Evolutionary conservation across 148 eudicot genomes (phyloP), one percentile per base, ranked within the genome.

Genomic region (Linanthus parryae): DNA sequence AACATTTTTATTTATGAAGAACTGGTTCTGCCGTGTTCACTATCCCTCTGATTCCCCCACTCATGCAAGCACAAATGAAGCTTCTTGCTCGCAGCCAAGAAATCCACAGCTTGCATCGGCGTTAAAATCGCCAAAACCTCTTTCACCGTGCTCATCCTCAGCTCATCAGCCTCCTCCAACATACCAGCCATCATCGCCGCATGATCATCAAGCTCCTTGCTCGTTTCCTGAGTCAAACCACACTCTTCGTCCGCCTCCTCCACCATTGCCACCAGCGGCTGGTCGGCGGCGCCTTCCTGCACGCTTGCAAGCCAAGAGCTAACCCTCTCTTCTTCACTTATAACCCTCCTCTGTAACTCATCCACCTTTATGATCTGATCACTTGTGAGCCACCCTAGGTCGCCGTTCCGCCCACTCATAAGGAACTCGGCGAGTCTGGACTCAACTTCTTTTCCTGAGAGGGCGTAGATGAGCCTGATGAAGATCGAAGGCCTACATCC

Each of bases 51-150:
- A 35, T 2, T 21, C 29, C 61, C 61, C 68, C 58, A 57, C 6
- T 38, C 53, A 13, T 26, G 58, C 10, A 57, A 2, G 23, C 51
- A 55, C 7, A 58, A 16, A 11, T 41, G 21, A 42, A 50, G 52
- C 38, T 51, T 50, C 30, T 51, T 65, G 7, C 27, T 14, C 7
- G 33, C 31, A 8, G 64, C 70, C 0, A 66, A 52, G 44, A 51
- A 66, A 2, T 66, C 51, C 58, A 57, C 58, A 1, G 52, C 63
- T 34, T 58, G 63, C 27, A 50, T 7, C 13, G 70, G 70, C 9
- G 57, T 51, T 36, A 65, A 12, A 16, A 58, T 44, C 0, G 7
- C 7, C 13, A 41, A 24, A n/a, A 66, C 13, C 59, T 52, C 64
- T 44, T 58, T 52, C 12, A 58, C 7, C 37, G 64, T 52, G 18